Conservation (phyloP, 352 stramenopile species). For the Nothophytophthora sp. region DNA sequence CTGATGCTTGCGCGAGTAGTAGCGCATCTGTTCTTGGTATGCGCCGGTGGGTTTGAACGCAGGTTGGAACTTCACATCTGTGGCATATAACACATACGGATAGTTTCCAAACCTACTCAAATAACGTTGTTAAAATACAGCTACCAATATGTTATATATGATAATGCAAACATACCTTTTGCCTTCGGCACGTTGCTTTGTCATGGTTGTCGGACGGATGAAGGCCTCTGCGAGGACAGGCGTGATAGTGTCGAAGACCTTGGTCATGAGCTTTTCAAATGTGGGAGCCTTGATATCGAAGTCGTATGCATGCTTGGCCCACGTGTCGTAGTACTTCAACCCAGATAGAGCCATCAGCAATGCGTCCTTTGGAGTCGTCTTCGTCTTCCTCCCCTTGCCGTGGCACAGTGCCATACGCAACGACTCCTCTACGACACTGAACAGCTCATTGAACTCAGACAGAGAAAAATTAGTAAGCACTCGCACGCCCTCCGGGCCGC, state of each 20-base stretch:
- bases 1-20: not conserved
- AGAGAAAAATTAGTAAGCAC: no score
- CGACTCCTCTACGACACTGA: no score
- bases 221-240: not conserved
- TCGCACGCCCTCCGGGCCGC: no score
- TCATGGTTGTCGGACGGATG: not conserved
- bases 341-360: not conserved
- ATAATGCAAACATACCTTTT: no score
- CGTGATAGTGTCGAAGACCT: not conserved
- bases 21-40: not conserved
- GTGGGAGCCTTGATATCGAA: not conserved
- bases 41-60: not conserved
- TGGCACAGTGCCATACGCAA: no score
- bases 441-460: no score
- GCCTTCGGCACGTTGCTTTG: not conserved
- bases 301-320: conserved; percentile 3
- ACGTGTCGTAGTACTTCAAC: conserved; percentile 7
- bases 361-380: not conserved
- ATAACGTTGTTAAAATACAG: no score
- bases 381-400: no score
- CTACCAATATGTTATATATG: no score
- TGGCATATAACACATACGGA: not conserved
- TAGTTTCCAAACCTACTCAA: conserved; percentile 6
- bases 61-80: conserved; percentile 3
- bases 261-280: conserved; percentile 2